These are phyloP conservation scores for Penicillium sp. DNA, from an alignment of 2,329 filamentous ascomycete species.

Conservation along the genomic window DNA sequence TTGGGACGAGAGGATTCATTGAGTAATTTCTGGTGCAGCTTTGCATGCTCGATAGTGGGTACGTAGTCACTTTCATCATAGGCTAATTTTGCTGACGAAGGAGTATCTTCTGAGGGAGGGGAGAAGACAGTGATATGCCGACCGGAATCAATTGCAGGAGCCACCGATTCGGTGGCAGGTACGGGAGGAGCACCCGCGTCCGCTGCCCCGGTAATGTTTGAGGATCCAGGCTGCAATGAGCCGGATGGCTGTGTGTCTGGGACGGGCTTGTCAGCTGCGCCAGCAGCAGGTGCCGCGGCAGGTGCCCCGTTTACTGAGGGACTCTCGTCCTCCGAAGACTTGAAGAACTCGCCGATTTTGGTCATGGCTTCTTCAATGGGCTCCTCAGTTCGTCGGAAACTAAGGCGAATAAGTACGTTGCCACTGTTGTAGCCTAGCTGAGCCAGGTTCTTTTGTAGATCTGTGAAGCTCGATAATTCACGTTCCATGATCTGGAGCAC, in stretches of 20 bases:
- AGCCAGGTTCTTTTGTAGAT: conserved; percentile 82
- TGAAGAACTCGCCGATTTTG: conserved; percentile 74
- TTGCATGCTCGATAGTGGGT: conserved; percentile 78
- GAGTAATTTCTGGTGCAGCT: conserved; percentile 73
- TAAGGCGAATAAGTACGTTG: conserved; percentile 71
- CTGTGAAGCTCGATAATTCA: conserved; percentile 70
- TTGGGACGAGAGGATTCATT: conserved; percentile 71
- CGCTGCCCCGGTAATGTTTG: not conserved
- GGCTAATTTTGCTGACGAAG: conserved; percentile 65
- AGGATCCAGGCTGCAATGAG: conserved; percentile 8
- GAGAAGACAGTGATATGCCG: conserved; percentile 65
- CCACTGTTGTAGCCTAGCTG: conserved; percentile 86
- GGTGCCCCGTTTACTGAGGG: conserved; percentile 17
- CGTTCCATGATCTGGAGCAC: conserved; percentile 78
- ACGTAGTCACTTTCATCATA: conserved; percentile 73
- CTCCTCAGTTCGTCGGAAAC: conserved; percentile 69
- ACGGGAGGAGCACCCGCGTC: conserved; percentile 13
- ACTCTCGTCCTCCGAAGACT: conserved; percentile 40
- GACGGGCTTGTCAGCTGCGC: conserved; percentile 7
- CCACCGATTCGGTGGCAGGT: conserved; percentile 21
- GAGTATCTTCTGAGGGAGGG: conserved; percentile 69
- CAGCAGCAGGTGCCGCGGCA: conserved; percentile 2
- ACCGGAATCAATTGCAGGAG: conserved; percentile 40
- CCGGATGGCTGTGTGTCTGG: conserved; percentile 13
- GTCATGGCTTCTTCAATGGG: conserved; percentile 82